Evolutionary conservation across 441 rosid species (phyloP), one percentile per base, ranked within the genome.

Genomic region (Croton setiger): DNA sequence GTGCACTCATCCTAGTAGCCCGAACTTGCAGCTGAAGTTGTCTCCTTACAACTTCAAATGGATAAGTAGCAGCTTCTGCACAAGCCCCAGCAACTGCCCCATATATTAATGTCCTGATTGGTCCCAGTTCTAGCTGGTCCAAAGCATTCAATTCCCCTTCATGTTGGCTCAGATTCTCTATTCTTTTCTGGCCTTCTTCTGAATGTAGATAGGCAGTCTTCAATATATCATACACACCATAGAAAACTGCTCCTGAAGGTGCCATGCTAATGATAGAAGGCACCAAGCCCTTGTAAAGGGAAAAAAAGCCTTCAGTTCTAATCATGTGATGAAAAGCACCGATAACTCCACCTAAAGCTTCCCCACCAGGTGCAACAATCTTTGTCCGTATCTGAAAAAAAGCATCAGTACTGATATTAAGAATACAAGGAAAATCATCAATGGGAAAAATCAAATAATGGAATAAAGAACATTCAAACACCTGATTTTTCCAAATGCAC

Each of bases 31-130:
- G 75, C 69, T 91, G 97, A 74, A 91, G 91, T 75, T 80, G 87
- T 52, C 97, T 80, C 72, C 97, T 84, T 63, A 89, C 86, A 57
- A 87, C 91, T 84, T 89, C 97, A 71, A 89, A 89, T 11, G 96
- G 92, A 69, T 89, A 91, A 18, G 96, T 87, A 9, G 91, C 83
- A 71, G 85, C 92, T 79, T 91, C 96, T 15, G 97, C 87, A 79
- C 96, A 89, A 61, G 96, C 97, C 70, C 97, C 92, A 15, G 96
- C 80, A 31, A 89, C 15, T 63, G 96, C 97, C 67, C 93, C 97
- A 58, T 91, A 85, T 2, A 91, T 45, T 60, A 89, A 82, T 39
- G 97, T 91, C 79, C 92, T 82, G 6, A 84, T 44, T 15, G 97
- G 88, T 71, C 93, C 93, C 82, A 91, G 74, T 81, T 89, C 96